Evolutionary conservation across 1,284 basidiomycete genomes (phyloP), one percentile per base, ranked within the genome.

Genomic region (Ustilago esculenta): DNA sequence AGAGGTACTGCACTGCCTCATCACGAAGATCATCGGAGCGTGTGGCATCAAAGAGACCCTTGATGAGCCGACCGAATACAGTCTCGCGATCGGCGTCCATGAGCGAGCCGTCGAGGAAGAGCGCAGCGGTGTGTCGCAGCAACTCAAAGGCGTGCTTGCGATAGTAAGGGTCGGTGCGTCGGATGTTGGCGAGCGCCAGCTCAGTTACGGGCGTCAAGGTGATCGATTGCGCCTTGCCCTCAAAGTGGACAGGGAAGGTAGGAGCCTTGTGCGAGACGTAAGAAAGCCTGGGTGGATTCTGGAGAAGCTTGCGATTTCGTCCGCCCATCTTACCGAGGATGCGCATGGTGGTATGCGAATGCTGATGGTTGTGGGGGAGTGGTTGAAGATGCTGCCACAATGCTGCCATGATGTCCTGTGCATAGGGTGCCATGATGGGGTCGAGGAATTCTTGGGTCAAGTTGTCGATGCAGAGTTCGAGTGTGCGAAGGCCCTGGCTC

Each of bases 381-480:
- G 96, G 96, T 79, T 91, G 92, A 37, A 99, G 85, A 32, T 81
- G 79, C 54, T 70, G 69, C 79, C 78, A 80, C 23, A 81, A 86
- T 0, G 94, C 95, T 64, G 91, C 90, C 92, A 96, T 98, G 60
- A 99, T 86, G 70, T 98, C 94, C 40, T 93, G 68, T 21, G 73
- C 68, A 55, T 81, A 80, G 11, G 92, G 93, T 64, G 89, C 92
- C 79, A 99, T 88, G 2, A 94, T 96, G 0, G 96, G 97, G 77
- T 98, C 96, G 24, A 99, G 86, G 85, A 98, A 99, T 82, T 98
- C 96, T 17, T 94, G 93, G 0, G 94, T 98, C 21, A 99, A 86
- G 79, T 98, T 99, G 85, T 99, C 97, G 81, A 99, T 97, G 84
- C 95, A 98, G n/a, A 99, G 86, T 83, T 99, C 97, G 58, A 99